Base-by-base conservation (phyloP, 2,329 filamentous ascomycete species). In the Peltaster fructicola region DNA sequence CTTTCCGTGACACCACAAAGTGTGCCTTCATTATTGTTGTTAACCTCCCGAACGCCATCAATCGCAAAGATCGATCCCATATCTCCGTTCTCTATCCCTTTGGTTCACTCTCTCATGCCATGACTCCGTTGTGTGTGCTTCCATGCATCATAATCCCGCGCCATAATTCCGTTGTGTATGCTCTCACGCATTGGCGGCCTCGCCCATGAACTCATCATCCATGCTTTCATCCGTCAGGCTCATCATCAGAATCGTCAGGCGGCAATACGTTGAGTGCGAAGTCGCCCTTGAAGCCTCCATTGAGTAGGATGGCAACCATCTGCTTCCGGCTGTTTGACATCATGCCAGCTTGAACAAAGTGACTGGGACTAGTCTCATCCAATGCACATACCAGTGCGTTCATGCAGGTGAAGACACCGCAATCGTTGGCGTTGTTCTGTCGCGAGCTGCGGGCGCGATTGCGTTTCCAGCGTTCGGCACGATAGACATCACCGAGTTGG, bases 401-500 rank as follows among this genome's bases (percentile, higher is more conserved):
- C 10, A 76, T 66, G 35, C 79, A 68, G 8, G 73, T 67, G 44
- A 80, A 79, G 3, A 81, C 66, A n/a, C 78, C 78, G 37, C 78
- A 84, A 44, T 84, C 78, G 41, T 64, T 68, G 2, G 63, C 62
- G 40, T 84, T 84, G 14, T 52, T 57, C 45, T 84, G 77, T 3
- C 34, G 39, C 0, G 66, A 61, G 17, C 64, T 65, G 9, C 50
- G 46, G 21, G 61, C 56, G n/a, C 50, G 44, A 6, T 63, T 51
- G 9, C 37, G 52, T 13, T 46, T 54, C 77, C 77, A 84, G 19
- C 77, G 70, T 2, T 52, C 50, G 8, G 54, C 52, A 2, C 58
- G 42, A 39, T 64, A 81, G 5, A 51, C 47, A 3, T 62, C 50
- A n/a, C 55, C 57, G 5, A 81, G 53, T 25, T 74, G 59, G 17